Evolutionary conservation across 2,329 filamentous ascomycete genomes (phyloP), one percentile per base, ranked within the genome.

Genomic region (Pseudonectria foliicola): DNA sequence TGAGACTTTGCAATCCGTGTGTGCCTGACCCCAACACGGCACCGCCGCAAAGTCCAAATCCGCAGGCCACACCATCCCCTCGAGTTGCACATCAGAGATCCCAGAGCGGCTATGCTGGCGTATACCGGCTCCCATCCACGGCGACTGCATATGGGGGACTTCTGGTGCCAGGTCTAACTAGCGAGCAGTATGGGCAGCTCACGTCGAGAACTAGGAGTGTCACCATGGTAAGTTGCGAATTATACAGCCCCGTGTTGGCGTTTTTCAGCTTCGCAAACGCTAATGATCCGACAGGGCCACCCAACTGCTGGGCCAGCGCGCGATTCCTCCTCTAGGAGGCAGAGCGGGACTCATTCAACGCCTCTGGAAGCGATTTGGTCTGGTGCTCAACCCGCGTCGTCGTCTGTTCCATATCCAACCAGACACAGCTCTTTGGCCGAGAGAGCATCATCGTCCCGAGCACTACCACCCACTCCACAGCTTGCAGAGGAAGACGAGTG

Each of bases 401-500:
- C 54, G 7, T 49, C 55, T 25, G 54, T 56, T 13, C 50, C 54
- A 25, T 53, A 53, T 27, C 52, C 54, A 15, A 54, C 42, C 24
- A 64, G 57, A 13, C 54, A 55, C 26, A 51, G 53, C 28, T 54
- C 53, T 10, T 39, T 53, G 8, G 50, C 50, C 10, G 51, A 52
- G 14, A 42, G 48, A 3, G 48, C 59, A 8, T 59, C 64, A 4
- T 62, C 63, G 2, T 58, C 60, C 4, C 64, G 60, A 15, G 62
- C 58, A 18, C 51, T 60, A 25, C 65, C 62, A 1, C 65, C 62
- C 4, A 67, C 66, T 10, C 68, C 64, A 2, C 74, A 71, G 37
- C 68, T 74, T 49, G 66, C 70, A 6, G 85, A 89, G 54, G 84
- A 88, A 52, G 84, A 89, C 53, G 81, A 86, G 49, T 90, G 85